Percentiles rank a stretch among this genome's conserved stretches.
Evolutionary conservation across 148 eudicot species (phyloP).

Genomic region (Limonium bicolor): DNA sequence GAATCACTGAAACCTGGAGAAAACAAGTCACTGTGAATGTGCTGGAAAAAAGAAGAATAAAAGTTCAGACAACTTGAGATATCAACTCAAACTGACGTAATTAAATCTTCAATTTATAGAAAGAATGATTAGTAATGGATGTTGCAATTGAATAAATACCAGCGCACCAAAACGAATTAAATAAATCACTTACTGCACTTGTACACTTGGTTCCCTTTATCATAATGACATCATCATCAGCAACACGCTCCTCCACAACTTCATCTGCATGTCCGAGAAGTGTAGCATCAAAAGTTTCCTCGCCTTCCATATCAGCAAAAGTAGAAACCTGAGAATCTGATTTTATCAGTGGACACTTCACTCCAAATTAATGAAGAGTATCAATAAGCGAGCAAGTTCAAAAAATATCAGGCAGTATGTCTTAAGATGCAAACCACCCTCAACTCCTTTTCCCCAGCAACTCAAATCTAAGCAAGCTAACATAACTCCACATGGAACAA

Average conservation of each 20-base stretch:
- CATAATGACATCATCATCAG: constrained; percentile 94
- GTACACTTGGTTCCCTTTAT: constrained; percentile 79
- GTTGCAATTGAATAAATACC: too few relatives aligned
- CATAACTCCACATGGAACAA: too few relatives aligned
- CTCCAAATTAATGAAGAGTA: too few relatives aligned
- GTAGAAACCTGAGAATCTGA: constrained; percentile 73
- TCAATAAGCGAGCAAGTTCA: too few relatives aligned
- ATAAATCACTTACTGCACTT: constrained; percentile 56
- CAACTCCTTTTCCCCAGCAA: too few relatives aligned
- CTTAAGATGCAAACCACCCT: too few relatives aligned
- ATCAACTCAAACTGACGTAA: not conserved
- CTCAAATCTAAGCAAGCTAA: too few relatives aligned
- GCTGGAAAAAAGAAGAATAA: not conserved
- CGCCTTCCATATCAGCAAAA: constrained; percentile 99
- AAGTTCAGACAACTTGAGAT: not conserved
- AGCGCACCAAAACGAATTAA: not conserved
- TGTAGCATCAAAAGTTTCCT: constrained; percentile 93
- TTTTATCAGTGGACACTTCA: too few relatives aligned
- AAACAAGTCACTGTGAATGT: not conserved
- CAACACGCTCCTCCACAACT: constrained; percentile 93
- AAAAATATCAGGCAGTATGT: too few relatives aligned
- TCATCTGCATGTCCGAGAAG: constrained; percentile 88
- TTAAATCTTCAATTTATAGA: not conserved
- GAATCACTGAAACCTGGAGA: constrained; percentile 66
- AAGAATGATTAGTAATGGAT: too few relatives aligned